A percentile compares a stretch with the other conserved stretches of the same genome.
phyloP scores from a whole-genome alignment of 768 basidiomycete species.

The Naganishia vaughanmartiniae region DNA sequence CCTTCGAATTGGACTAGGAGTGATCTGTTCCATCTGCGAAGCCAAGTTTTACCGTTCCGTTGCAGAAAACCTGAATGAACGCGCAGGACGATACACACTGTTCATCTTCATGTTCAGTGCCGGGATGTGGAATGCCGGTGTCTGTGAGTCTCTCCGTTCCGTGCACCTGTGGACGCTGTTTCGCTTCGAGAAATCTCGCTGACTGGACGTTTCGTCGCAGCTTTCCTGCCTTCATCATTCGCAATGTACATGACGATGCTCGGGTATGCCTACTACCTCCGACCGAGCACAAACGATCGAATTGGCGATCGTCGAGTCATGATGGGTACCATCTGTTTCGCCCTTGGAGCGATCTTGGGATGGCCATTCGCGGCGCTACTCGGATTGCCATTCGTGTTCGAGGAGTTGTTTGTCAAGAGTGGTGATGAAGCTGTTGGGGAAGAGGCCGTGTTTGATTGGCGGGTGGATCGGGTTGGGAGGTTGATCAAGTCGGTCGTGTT shows the following conservation, averaged over 20 bases:
- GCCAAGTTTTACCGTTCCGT: slow-evolving; percentile 77
- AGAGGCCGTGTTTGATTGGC: slow-evolving; percentile 33
- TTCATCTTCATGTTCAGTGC: slow-evolving; percentile 80
- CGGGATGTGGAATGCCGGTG: slow-evolving; percentile 91
- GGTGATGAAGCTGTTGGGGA: slow-evolving; percentile 56
- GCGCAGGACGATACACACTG: slow-evolving; percentile 88
- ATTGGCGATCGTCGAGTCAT: slow-evolving; percentile 60
- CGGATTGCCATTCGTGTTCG: slow-evolving; percentile 81
- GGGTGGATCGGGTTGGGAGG: slow-evolving; percentile 36
- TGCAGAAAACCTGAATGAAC: slow-evolving; percentile 75
- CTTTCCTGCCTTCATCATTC: slow-evolving; percentile 92
- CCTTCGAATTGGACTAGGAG: slow-evolving; percentile 73
- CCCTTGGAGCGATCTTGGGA: slow-evolving; percentile 79
- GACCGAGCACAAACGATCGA: slow-evolving; percentile 54
- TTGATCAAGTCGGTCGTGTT: slow-evolving; percentile 34
- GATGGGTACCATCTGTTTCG: slow-evolving; percentile 68
- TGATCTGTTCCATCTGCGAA: slow-evolving; percentile 73
- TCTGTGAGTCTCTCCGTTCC: slow-evolving; percentile 59
- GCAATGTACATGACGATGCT: slow-evolving; percentile 84
- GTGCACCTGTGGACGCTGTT: not conserved
- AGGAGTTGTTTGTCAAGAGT: slow-evolving; percentile 78
- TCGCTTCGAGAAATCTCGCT: not conserved
- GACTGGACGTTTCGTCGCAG: slow-evolving; percentile 52
- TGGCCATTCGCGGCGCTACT: slow-evolving; percentile 95
- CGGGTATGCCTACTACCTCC: slow-evolving; percentile 64